Conservation (phyloP, 2,329 filamentous ascomycete genomes). For the Arthrobotrys sinensis region DNA sequence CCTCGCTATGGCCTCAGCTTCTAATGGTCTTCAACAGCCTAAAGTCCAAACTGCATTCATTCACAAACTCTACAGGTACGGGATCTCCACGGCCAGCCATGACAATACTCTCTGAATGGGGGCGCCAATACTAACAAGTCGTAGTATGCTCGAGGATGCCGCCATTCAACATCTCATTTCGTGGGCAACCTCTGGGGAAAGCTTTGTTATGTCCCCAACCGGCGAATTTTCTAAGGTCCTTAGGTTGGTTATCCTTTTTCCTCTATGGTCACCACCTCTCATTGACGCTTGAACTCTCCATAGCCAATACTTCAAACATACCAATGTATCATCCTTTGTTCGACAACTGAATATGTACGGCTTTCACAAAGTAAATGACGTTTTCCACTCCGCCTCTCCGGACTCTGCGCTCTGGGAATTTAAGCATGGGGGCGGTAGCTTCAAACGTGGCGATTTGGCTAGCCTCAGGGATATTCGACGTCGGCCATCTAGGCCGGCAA, state of each 20-base stretch:
- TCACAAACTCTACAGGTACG: conserved; percentile 98
- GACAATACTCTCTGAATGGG: not conserved
- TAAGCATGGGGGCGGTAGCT: conserved; percentile 96
- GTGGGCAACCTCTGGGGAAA: conserved; percentile 93
- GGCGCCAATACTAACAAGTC: conserved; percentile 1
- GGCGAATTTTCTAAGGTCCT: conserved; percentile 98
- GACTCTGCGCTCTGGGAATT: conserved; percentile 98
- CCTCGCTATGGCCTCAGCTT: conserved; percentile 45
- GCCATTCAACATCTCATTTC: conserved; percentile 95
- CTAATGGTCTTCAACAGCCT: conserved; percentile 82
- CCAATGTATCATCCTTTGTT: conserved; percentile 98
- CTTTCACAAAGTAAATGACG: conserved; percentile 99
- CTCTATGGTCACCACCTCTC: conserved; percentile 61
- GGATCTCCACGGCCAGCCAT: conserved; percentile 40
- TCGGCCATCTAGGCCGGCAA: conserved; percentile 89
- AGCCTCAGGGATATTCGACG: conserved; percentile 96
- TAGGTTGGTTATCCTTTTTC: conserved; percentile 76
- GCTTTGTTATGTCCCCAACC: conserved; percentile 98
- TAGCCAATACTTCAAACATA: conserved; percentile 99
- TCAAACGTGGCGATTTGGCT: conserved; percentile 93
- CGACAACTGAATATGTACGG: conserved; percentile 99
- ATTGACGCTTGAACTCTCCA: conserved; percentile 44
- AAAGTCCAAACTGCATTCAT: conserved; percentile 99
- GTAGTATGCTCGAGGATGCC: conserved; percentile 94
- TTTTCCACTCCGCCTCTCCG: conserved; percentile 94